Conservation (phyloP, 169 alveolate species). For the Cryptosporidium tyzzeri region DNA sequence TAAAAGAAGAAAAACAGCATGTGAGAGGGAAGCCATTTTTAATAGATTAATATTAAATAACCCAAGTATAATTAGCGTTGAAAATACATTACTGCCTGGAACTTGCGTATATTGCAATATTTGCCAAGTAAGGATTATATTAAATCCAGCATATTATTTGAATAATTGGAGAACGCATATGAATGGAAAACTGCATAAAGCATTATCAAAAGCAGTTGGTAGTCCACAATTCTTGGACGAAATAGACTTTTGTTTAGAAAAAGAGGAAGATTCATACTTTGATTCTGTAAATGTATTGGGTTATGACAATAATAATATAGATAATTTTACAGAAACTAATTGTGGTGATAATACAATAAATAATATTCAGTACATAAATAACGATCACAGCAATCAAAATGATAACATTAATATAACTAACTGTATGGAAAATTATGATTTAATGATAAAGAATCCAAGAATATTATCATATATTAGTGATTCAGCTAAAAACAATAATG, state of each 20-base stretch:
- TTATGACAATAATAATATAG: not conserved
- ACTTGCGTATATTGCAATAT: conserved; percentile 70
- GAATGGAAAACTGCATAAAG: conserved; percentile 70
- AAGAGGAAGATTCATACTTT: conserved; percentile 55
- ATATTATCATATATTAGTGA: not conserved
- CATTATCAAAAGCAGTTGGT: conserved; percentile 70
- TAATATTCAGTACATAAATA: not conserved
- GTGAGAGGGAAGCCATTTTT: conserved; percentile 72
- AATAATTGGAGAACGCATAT: conserved; percentile 76
- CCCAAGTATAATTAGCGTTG: conserved; percentile 58
- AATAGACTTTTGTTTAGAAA: conserved; percentile 10
- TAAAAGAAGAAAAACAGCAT: conserved; percentile 66
- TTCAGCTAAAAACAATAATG: not conserved
- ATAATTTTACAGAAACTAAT: not conserved
- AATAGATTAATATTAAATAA: conserved; percentile 57
- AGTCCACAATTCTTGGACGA: conserved; percentile 73
- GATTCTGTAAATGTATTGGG: conserved; percentile 5
- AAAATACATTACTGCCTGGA: conserved; percentile 47
- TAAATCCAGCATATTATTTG: conserved; percentile 71
- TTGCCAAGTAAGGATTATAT: conserved; percentile 65
- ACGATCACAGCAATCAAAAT: not conserved
- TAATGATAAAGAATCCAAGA: not conserved
- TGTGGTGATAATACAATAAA: not conserved
- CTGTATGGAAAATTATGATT: not conserved
- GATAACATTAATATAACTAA: not conserved